Base-by-base conservation (phyloP, 2,329 filamentous ascomycete genomes). In the Stagonosporopsis rhizophila region DNA sequence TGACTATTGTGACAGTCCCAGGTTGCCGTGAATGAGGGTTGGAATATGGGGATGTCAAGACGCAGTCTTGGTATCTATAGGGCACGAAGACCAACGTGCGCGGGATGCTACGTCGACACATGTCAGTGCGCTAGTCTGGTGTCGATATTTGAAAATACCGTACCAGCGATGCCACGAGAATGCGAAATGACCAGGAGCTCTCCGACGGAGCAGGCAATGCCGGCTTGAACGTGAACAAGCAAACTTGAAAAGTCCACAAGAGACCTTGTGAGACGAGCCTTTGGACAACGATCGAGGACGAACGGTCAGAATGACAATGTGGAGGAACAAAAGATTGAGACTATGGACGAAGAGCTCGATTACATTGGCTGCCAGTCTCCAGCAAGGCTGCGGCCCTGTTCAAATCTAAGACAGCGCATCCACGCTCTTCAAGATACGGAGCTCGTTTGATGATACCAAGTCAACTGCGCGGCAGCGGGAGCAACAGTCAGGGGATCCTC, bases 151-250 rank as follows among this genome's bases (percentile, higher is more conserved):
- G 52, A 64, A 63, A 50, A 44, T 15, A 27, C 48, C 59, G 62
- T 60, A 67, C 67, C 58, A 62, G 38, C 23, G 47, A 62, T 64
- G 69, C 71, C 70, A 73, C 70, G 65, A 64, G 55, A 56, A 58
- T 56, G 46, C 53, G 40, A 47, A 51, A 58, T 41, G 44, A 56
- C 61, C 49, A 59, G 50, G 56, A 47, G 44, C 49, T 51, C 49
- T 34, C 39, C 39, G 44, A 52, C 50, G 49, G 48, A 52, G 60
- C 53, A 57, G 47, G 50, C 47, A 54, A 61, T 61, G 62, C 50
- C 63, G 59, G 60, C 62, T 67, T 65, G 65, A 54, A 60, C 66
- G 67, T 8, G 48, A 54, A 66, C 71, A 73, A 74, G 73, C 70
- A 71, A 64, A 65, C 69, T 73, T 66, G 57, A 53, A 50, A 48